phyloP scores from a whole-genome alignment of 2,329 filamentous ascomycete genomes.

The Monosporascus sp. region DNA sequence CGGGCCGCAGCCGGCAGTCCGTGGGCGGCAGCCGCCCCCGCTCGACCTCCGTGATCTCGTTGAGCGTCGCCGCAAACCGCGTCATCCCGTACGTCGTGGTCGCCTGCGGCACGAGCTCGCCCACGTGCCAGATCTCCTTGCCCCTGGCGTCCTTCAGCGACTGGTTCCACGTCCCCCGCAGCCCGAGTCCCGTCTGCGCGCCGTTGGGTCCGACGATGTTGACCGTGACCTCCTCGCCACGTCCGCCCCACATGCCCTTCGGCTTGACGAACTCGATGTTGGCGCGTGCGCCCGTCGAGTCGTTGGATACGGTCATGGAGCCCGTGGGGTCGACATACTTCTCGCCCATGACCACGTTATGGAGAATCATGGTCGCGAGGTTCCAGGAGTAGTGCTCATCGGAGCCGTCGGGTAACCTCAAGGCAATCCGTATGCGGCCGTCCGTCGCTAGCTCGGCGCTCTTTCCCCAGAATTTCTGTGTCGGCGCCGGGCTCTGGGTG shows the following conservation, averaged over 20 bases:
- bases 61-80: constrained; percentile 76
- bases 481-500: constrained; percentile 78
- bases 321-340: constrained; percentile 97
- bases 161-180: constrained; percentile 81
- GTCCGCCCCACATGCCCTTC: constrained; percentile 95
- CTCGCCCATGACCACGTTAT: constrained; percentile 95
- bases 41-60: constrained; percentile 82
- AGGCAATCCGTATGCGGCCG: constrained; percentile 72
- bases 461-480: constrained; percentile 99
- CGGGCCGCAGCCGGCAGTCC: constrained; percentile 77
- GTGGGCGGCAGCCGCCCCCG: constrained; percentile 70
- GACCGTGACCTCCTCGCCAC: constrained; percentile 82
- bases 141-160: constrained; percentile 55
- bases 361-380: constrained; percentile 81
- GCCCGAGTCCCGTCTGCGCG: constrained; percentile 57
- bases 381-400: constrained; percentile 88
- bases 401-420: constrained; percentile 60
- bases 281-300: constrained; percentile 77
- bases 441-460: constrained; percentile 91
- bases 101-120: constrained; percentile 72
- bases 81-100: constrained; percentile 83
- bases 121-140: constrained; percentile 73
- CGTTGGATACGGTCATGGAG: constrained; percentile 79
- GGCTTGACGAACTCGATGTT: constrained; percentile 79
- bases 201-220: constrained; percentile 67